Conservation (phyloP, 2,329 filamentous ascomycete species). For the Alternaria gansuensis region DNA sequence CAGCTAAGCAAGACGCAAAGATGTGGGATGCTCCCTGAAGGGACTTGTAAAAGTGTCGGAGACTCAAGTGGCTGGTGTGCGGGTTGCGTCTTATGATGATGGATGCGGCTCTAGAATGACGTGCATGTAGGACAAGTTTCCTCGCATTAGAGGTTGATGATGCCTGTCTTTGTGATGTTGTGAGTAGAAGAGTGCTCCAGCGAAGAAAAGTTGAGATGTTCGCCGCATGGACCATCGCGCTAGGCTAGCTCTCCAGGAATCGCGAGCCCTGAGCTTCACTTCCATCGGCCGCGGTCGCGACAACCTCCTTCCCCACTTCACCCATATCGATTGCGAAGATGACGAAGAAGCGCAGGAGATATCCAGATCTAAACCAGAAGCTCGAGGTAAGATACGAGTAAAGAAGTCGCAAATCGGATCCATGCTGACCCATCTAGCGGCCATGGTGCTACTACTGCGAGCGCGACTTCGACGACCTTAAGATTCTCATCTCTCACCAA, state of each 20-base stretch:
- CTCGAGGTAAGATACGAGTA: conserved; percentile 58
- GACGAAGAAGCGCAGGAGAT: conserved; percentile 84
- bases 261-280: conserved; percentile 31
- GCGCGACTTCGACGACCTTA: conserved; percentile 96
- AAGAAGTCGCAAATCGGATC: neutral
- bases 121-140: neutral
- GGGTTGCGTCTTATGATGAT: conserved; percentile 36
- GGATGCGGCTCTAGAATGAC: neutral
- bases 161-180: conserved; percentile 13
- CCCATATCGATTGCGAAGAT: conserved; percentile 26
- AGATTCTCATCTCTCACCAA: conserved; percentile 95
- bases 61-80: conserved; percentile 59
- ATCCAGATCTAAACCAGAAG: conserved; percentile 87
- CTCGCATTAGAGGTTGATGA: conserved; percentile 11
- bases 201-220: conserved; percentile 27
- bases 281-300: conserved; percentile 17
- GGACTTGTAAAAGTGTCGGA: conserved; percentile 56
- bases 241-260: conserved; percentile 30
- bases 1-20: conserved; percentile 59
- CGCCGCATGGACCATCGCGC: conserved; percentile 27
- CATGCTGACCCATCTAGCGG: conserved; percentile 55
- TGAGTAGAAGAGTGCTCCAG: conserved; percentile 11
- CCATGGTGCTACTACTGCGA: conserved; percentile 99
- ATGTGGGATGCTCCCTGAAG: conserved; percentile 56
- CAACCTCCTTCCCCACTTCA: conserved; percentile 5